Conservation (phyloP, 129 eudicot species). For the Lactuca sativa region DNA sequence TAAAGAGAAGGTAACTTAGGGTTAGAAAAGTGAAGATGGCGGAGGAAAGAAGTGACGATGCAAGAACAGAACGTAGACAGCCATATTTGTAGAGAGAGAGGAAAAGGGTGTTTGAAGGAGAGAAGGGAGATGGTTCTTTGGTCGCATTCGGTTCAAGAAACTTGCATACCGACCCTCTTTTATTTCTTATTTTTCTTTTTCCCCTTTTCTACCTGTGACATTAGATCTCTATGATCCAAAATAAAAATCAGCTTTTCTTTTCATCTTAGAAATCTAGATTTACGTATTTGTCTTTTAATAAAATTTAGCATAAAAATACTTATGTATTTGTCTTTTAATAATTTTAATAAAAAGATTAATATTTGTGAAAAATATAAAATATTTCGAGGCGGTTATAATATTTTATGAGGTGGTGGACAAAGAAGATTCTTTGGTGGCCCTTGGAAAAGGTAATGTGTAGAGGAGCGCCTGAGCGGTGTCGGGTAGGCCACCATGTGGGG, state of each 20-base stretch:
- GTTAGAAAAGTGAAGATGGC: slow-evolving; percentile 36
- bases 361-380: background rate
- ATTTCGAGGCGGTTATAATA: slow-evolving; percentile 1
- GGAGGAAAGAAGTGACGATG: slow-evolving; percentile 27
- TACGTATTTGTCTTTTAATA: background rate
- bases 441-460: background rate
- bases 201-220: background rate
- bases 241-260: background rate
- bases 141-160: slow-evolving; percentile 25
- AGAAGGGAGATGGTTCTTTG: slow-evolving; percentile 19
- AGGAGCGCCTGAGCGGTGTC: background rate
- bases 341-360: background rate
- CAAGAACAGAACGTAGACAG: slow-evolving; percentile 1
- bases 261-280: background rate
- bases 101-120: slow-evolving; percentile 10
- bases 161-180: slow-evolving; percentile 12
- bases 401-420: slow-evolving; percentile 11
- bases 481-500: slow-evolving; percentile 16
- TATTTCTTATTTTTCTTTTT: background rate
- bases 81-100: slow-evolving; percentile 13
- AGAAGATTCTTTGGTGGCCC: slow-evolving; percentile 28
- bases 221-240: background rate
- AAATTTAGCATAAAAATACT: background rate
- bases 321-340: background rate
- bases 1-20: slow-evolving; percentile 16